Percentiles rank a stretch among this genome's conserved stretches.
Conservation (phyloP, 2,329 filamentous ascomycete species). For the Colletotrichum godetiae region DNA sequence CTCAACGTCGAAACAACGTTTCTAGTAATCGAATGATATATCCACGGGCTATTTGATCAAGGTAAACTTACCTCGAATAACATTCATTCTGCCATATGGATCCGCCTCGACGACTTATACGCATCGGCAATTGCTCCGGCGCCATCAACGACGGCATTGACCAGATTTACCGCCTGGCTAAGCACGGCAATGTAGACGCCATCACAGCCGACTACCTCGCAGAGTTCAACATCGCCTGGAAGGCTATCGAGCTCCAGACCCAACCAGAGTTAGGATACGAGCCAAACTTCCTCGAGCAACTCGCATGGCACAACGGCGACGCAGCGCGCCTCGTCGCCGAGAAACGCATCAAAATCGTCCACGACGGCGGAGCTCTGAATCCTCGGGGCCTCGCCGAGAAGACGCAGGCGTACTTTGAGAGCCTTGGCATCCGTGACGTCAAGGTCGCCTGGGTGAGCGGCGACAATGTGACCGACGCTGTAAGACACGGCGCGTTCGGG, state of each 20-base stretch:
- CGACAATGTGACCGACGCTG: conserved; percentile 47
- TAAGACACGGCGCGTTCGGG: conserved; percentile 36
- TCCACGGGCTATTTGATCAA: background rate
- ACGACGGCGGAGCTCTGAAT: conserved; percentile 68
- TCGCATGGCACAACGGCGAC: conserved; percentile 48
- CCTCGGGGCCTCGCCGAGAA: conserved; percentile 60
- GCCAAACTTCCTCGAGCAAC: conserved; percentile 56
- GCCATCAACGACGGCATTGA: conserved; percentile 42
- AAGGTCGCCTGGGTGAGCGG: conserved; percentile 52
- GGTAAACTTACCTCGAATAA: too few relatives aligned
- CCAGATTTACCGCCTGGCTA: conserved; percentile 40
- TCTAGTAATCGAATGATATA: background rate
- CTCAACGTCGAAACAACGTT: background rate
- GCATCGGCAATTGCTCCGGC: conserved; percentile 47
- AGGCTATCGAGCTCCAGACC: conserved; percentile 48
- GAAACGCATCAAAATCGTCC: conserved; percentile 63
- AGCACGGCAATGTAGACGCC: conserved; percentile 45
- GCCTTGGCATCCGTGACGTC: conserved; percentile 39
- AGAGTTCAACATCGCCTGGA: conserved; percentile 63
- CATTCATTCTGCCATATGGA: background rate
- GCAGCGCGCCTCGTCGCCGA: conserved; percentile 50
- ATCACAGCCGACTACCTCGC: conserved; percentile 54
- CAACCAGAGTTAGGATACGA: conserved; percentile 48
- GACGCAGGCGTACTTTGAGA: conserved; percentile 43
- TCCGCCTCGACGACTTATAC: conserved; percentile 42